Evolutionary conservation across 306 rosid genomes (phyloP), one percentile per base, ranked within the genome.

Genomic region (barrel medic (Medicago truncatula)): DNA sequence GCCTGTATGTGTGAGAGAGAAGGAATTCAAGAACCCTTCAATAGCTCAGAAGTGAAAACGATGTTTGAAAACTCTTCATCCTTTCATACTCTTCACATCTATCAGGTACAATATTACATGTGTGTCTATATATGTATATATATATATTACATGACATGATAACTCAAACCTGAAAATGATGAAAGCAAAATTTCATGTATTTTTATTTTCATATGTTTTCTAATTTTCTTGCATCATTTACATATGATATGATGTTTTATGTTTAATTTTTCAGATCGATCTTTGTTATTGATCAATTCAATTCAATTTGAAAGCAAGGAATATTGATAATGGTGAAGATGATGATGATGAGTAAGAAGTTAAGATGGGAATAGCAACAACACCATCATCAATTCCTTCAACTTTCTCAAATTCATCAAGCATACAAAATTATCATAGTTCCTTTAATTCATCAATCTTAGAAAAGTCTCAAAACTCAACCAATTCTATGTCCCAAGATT

Each of bases 401-500:
- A 50, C 75, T 75, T 72, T 76, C 66, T 78, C 85, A 4, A 81
- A 80, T 31, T 17, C 77, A 3, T 15, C 76, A 4, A 85, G 80
- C 44, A 46, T 62, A 57, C 40, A 40, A 28, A 75, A 77, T 23
- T 64, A 40, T 77, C 81, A 54, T 50, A 50, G 6, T 63, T 65
- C 28, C 34, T 77, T 56, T 47, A 73, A 63, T 43, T 46, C 72
- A 44, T 46, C 72, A 44, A 74, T 74, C 60, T 73, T 81, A 34
- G n/a, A 63, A 34, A 66, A 66, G 16, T 41, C 71, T 65, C 70
- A 39, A 75, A 80, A 74, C 58, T 52, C 57, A 59, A 69, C 77
- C 18, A 86, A 85, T 87, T 93, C 98, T 89, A 93, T 93, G 98
- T 93, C 98, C 89, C 94, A 91, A 70, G 93, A 93, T 76, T 92